A percentile compares a stretch with the other conserved stretches of the same genome.
Conservation (phyloP, 2,329 filamentous ascomycete species). For the Claviceps sp. region DNA sequence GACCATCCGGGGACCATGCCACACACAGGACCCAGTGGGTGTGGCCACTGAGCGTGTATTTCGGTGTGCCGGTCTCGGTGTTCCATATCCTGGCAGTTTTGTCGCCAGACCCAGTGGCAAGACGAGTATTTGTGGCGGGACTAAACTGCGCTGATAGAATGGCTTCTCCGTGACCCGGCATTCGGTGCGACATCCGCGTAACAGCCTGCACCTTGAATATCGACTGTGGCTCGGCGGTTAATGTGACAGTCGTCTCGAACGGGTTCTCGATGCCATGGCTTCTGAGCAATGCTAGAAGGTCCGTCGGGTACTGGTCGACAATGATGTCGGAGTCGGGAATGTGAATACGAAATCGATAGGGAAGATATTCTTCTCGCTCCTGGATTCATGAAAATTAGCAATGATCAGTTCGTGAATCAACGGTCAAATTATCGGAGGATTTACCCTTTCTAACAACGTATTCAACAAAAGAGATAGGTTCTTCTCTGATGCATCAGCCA, state of each 20-base stretch:
- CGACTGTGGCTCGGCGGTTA: slow-evolving; percentile 65
- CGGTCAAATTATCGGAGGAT: background rate
- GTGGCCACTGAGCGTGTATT: slow-evolving; percentile 76
- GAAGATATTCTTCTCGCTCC: slow-evolving; percentile 46
- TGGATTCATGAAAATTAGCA: slow-evolving; percentile 10
- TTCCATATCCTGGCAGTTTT: slow-evolving; percentile 90
- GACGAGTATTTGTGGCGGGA: slow-evolving; percentile 57
- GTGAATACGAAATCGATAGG: slow-evolving; percentile 48
- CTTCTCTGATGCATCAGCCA: slow-evolving; percentile 75
- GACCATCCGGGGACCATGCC: slow-evolving; percentile 73
- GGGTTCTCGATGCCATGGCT: slow-evolving; percentile 44
- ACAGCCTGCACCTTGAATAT: slow-evolving; percentile 90
- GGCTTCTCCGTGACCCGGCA: slow-evolving; percentile 82
- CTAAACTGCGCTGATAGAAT: slow-evolving; percentile 82
- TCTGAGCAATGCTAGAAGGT: slow-evolving; percentile 40
- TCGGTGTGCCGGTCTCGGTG: slow-evolving; percentile 80
- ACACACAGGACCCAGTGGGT: slow-evolving; percentile 83
- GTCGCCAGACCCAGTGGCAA: slow-evolving; percentile 85
- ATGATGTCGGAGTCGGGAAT: slow-evolving; percentile 39
- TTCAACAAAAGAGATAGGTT: slow-evolving; percentile 83
- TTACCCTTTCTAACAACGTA: slow-evolving; percentile 63
- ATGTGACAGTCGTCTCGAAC: slow-evolving; percentile 40
- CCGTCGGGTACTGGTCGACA: slow-evolving; percentile 41
- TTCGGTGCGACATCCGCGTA: slow-evolving; percentile 75
- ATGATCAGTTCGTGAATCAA: background rate